A percentile compares a stretch with the other conserved stretches of the same genome.
Conservation (phyloP, 495 filamentous ascomycete species). For the Poronia punctata region DNA sequence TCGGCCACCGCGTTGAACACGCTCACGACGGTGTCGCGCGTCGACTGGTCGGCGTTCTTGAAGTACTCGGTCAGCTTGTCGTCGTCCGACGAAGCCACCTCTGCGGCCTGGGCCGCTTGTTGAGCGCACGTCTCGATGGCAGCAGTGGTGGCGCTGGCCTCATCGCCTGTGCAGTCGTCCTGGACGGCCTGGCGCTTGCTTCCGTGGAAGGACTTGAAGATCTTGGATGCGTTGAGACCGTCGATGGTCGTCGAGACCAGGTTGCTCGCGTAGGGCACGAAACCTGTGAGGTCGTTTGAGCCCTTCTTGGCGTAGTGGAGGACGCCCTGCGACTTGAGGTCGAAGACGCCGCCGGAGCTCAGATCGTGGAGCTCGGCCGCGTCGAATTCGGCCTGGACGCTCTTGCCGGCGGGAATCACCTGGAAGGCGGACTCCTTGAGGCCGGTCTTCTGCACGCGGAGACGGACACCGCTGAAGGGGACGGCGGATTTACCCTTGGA, state of each 20-base stretch:
- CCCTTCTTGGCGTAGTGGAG: conserved; percentile 42
- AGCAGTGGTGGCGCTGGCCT: conserved; percentile 31
- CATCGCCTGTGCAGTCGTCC: conserved; percentile 40
- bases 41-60: conserved; percentile 43
- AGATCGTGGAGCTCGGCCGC: conserved; percentile 52
- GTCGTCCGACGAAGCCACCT: conserved; percentile 44
- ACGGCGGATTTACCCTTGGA: conserved; percentile 42
- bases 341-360: conserved; percentile 39
- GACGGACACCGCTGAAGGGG: conserved; percentile 50
- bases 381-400: conserved; percentile 49
- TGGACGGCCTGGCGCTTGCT: conserved; percentile 43
- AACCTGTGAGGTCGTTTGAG: conserved; percentile 37
- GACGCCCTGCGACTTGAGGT: conserved; percentile 39
- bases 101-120: conserved; percentile 44
- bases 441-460: conserved; percentile 37
- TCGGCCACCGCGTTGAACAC: conserved; percentile 44
- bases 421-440: conserved; percentile 48
- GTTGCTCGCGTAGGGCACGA: conserved; percentile 40
- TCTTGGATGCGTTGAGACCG: conserved; percentile 41
- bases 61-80: conserved; percentile 55
- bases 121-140: conserved; percentile 44
- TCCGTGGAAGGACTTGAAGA: conserved; percentile 34
- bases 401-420: conserved; percentile 47
- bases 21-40: conserved; percentile 43
- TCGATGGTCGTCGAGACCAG: conserved; percentile 41